These are phyloP conservation scores for Sclerotinia nivalis DNA, from an alignment of 2,329 filamentous ascomycete genomes.

Conservation along the genomic window DNA sequence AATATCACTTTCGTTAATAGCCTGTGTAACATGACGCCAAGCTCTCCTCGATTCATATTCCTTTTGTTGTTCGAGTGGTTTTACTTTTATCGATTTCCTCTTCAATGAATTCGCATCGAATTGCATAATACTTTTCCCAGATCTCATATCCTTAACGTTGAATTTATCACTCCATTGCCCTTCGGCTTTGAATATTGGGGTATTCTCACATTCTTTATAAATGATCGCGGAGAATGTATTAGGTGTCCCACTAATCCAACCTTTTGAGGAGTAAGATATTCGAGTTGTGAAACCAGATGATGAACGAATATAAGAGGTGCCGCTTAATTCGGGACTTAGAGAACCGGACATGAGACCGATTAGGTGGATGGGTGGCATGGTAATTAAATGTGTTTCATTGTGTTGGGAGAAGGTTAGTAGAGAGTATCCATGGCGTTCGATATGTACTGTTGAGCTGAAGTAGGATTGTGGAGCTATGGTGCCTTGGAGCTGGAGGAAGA, in stretches of 20 bases:
- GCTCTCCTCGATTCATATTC: conserved; percentile 83
- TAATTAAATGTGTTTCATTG: conserved; percentile 74
- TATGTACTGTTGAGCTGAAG: conserved; percentile 88
- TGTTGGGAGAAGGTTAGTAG: conserved; percentile 69
- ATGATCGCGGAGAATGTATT: conserved; percentile 81
- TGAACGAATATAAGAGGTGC: conserved; percentile 78
- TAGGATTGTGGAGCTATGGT: conserved; percentile 96
- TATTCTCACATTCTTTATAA: conserved; percentile 64
- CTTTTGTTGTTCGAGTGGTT: conserved; percentile 75
- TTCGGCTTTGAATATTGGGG: conserved; percentile 74
- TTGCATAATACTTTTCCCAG: conserved; percentile 53
- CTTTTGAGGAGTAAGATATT: conserved; percentile 89
- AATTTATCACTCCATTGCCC: conserved; percentile 90
- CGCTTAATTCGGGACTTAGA: conserved; percentile 88
- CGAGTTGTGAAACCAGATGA: conserved; percentile 84
- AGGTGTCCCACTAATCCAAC: conserved; percentile 93
- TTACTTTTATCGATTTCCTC: conserved; percentile 68
- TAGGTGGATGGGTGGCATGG: conserved; percentile 85
- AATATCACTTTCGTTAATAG: conserved; percentile 79
- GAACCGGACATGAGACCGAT: conserved; percentile 84
- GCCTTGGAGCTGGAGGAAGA: conserved; percentile 58
- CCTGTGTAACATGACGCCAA: conserved; percentile 81
- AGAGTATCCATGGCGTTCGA: conserved; percentile 91
- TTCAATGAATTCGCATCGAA: conserved; percentile 59
- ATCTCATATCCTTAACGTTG: conserved; percentile 67